phyloP scores from a whole-genome alignment of 2,329 filamentous ascomycete species.

The Bisporella sp. region DNA sequence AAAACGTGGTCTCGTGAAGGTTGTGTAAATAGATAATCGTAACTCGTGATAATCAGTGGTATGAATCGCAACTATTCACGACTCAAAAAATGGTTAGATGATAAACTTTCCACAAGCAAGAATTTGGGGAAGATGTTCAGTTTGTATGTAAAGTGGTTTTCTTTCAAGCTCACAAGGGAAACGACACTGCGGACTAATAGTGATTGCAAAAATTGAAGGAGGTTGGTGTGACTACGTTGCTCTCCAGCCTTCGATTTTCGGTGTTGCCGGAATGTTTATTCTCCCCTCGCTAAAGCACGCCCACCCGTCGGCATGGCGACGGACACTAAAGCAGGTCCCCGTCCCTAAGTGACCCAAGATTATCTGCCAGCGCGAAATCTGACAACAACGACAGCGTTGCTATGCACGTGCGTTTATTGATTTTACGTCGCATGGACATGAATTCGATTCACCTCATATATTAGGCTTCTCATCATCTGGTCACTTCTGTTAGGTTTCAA shows the following conservation, averaged over 20 bases:
- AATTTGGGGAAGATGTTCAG: not conserved
- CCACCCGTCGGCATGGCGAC: too few species aligned
- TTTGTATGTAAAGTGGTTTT: not conserved
- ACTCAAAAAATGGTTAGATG: not conserved
- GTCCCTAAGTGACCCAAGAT: too few species aligned
- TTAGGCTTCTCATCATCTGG: too few species aligned
- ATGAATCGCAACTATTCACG: not conserved
- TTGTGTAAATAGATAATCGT: not conserved
- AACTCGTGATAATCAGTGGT: not conserved
- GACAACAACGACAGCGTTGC: too few species aligned
- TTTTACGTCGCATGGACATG: too few species aligned
- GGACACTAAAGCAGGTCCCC: too few species aligned
- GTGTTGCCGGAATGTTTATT: not conserved
- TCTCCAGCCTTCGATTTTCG: not conserved
- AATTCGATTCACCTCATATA: too few species aligned
- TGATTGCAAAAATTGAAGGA: not conserved
- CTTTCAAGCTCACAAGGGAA: not conserved
- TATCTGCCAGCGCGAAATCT: too few species aligned
- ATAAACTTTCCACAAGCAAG: not conserved
- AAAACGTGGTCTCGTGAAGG: slow-evolving; percentile 8
- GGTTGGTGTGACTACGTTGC: not conserved
- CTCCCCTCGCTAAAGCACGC: not conserved
- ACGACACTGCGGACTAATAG: not conserved
- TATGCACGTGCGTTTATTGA: too few species aligned
- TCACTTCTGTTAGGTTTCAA: too few species aligned